These are phyloP conservation scores for Blastomyces emzantsi DNA, from an alignment of 2,329 filamentous ascomycete genomes.

Conservation along the genomic window DNA sequence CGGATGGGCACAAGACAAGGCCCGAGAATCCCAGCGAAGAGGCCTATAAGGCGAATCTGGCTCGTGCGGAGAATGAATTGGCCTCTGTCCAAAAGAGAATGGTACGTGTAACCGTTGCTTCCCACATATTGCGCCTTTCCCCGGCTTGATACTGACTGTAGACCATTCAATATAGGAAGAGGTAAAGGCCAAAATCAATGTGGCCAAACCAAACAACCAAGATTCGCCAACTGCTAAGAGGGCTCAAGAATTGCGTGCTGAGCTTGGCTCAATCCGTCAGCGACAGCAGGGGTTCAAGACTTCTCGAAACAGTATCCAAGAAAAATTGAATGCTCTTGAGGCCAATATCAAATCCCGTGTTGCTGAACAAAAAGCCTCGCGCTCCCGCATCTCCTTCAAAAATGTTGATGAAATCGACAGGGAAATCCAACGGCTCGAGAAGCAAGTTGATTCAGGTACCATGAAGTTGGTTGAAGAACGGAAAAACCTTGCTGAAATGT, in stretches of 20 bases:
- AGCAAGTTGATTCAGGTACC: conserved; percentile 75
- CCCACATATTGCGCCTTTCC: not conserved
- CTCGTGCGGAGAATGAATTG: conserved; percentile 79
- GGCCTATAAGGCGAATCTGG: conserved; percentile 68
- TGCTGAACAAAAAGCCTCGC: conserved; percentile 76
- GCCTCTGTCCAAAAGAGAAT: conserved; percentile 63
- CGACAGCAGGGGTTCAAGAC: conserved; percentile 85
- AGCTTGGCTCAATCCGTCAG: conserved; percentile 74
- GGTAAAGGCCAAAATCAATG: conserved; percentile 79
- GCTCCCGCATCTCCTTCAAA: conserved; percentile 75
- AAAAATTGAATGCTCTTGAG: conserved; percentile 88
- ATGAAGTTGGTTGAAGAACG: conserved; percentile 98
- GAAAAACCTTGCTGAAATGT: conserved; percentile 79
- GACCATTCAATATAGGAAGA: conserved; percentile 56
- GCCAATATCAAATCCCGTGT: conserved; percentile 79
- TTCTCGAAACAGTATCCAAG: conserved; percentile 64
- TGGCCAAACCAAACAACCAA: conserved; percentile 71
- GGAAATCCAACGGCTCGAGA: conserved; percentile 71
- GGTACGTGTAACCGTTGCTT: conserved; percentile 33
- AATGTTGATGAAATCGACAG: conserved; percentile 77
- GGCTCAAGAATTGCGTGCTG: conserved; percentile 72
- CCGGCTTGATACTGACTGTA: not conserved
- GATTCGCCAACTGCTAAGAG: conserved; percentile 72
- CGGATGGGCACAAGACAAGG: conserved; percentile 43
- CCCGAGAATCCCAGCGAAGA: conserved; percentile 84